These are phyloP conservation scores for Mycena filopes DNA, from an alignment of 768 basidiomycete species.

Conservation along the genomic window DNA sequence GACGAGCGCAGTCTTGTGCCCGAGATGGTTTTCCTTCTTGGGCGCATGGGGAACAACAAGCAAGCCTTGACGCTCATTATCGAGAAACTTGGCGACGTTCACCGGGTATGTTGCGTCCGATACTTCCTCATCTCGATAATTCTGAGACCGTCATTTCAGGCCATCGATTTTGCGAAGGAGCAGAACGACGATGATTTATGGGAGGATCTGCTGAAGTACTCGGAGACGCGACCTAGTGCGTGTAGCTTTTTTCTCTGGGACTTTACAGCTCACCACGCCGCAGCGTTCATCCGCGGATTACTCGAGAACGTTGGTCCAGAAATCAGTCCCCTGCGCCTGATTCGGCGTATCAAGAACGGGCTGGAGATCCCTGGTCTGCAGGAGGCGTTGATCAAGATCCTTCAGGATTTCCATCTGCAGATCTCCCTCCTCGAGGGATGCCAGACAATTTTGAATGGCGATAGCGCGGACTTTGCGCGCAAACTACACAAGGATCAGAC, in stretches of 20 bases:
- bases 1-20: conserved; percentile 86
- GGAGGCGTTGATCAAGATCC: conserved; percentile 93
- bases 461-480: conserved; percentile 77
- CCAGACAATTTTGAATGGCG: conserved; percentile 85
- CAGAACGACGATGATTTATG: conserved; percentile 97
- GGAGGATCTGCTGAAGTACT: conserved; percentile 95
- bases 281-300: conserved; percentile 93
- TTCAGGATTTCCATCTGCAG: conserved; percentile 96
- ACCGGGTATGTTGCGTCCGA: conserved; percentile 65
- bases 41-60: conserved; percentile 98
- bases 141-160: conserved; percentile 59
- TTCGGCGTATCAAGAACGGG: conserved; percentile 94
- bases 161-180: conserved; percentile 98
- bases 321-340: conserved; percentile 93
- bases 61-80: conserved; percentile 94
- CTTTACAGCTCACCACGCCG: not conserved
- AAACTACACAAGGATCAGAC: conserved; percentile 81
- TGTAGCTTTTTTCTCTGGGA: conserved; percentile 11
- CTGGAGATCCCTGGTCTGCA: conserved; percentile 96
- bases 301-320: conserved; percentile 97
- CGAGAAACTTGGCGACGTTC: conserved; percentile 91
- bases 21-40: conserved; percentile 98
- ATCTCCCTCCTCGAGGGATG: conserved; percentile 94
- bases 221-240: conserved; percentile 90
- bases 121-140: not conserved